Base-by-base conservation (phyloP, 2,329 filamentous ascomycete genomes). In the Penicillium sp. region DNA sequence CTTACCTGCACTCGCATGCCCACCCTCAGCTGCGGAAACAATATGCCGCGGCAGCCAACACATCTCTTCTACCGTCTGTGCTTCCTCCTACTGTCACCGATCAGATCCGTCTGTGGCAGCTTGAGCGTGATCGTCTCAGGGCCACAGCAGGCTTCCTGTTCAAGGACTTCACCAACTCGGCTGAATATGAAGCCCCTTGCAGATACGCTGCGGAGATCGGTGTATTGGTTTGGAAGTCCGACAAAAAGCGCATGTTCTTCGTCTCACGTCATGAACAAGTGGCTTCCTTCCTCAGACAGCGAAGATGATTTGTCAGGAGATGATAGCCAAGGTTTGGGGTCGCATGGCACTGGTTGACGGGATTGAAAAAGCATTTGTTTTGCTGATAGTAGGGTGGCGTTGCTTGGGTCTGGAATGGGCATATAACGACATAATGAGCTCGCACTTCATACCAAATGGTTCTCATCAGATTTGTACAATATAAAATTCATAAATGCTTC, bases 51-150 rank as follows among this genome's bases (percentile, higher is more conserved):
- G 73, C 26, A 64, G 81, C 48, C 68, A 83, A 72, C 25, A 67
- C 68, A 21, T 61, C 69, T 3, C 62, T 76, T 13, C 69, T 76
- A 2, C 69, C 76, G 0, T 90, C 93, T 1, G 85, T 96, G 16
- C 83, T 99, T 2, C 95, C 96, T 1, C 93, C 95, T 0, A 98
- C 96, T 0, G 95, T 99, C 16, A 91, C 97, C 62, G 95, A 99
- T 75, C 95, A 99, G 80, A 97, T 99, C 68, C 85, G 93, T 2
- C 85, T 99, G 21, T 99, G 95, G 95, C 93, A 99, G 79, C 87
- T 98, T 52, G 95, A 99, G 76, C 92, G 93, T 62, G 95, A 99
- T 78, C 85, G 95, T 50, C 96, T 99, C 85, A 90, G 90, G 73
- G 87, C 90, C 1, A 92, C 87, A 5, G 80, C 83, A 1, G 95